Percentiles rank a stretch among this genome's conserved stretches.
Conservation (phyloP, 73 alveolate species). For the Paramecium pentaurelia region DNA sequence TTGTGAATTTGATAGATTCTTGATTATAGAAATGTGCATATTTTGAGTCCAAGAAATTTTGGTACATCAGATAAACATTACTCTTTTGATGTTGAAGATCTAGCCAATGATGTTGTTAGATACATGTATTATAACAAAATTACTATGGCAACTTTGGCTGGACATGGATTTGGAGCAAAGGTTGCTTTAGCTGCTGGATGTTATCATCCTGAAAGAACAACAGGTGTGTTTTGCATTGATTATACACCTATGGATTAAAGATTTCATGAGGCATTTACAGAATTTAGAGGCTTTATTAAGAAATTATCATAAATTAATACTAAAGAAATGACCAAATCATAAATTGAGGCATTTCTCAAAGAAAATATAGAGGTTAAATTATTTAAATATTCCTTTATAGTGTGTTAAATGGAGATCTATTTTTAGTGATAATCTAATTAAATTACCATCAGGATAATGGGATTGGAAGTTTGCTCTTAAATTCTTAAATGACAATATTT, state of each 20-base stretch:
- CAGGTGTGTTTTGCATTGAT: conserved; percentile 81
- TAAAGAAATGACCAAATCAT: not conserved
- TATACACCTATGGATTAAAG: conserved; percentile 81
- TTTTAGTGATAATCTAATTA: conserved; percentile 61
- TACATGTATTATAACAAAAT: conserved; percentile 76
- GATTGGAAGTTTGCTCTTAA: conserved; percentile 43
- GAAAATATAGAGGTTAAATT: conserved; percentile 49
- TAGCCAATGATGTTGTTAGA: conserved; percentile 77
- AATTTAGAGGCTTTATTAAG: conserved; percentile 66
- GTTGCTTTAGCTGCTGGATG: conserved; percentile 84
- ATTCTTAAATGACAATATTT: conserved; percentile 27
- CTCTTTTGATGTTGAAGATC: conserved; percentile 72
- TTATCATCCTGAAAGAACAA: conserved; percentile 72
- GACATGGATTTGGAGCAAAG: conserved; percentile 91
- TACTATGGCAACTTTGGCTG: conserved; percentile 82
- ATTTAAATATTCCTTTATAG: not conserved
- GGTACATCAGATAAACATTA: conserved; percentile 81
- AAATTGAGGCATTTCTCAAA: conserved; percentile 45
- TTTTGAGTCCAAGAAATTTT: conserved; percentile 77
- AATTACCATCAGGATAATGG: conserved; percentile 8
- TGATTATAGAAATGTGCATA: conserved; percentile 73
- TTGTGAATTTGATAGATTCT: not conserved
- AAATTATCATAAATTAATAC: conserved; percentile 44
- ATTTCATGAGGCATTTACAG: conserved; percentile 76
- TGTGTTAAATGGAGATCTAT: conserved; percentile 80